These are phyloP conservation scores for Alloteropsis semialata DNA, from an alignment of 176 grass and related monocot genomes.

Conservation along the genomic window DNA sequence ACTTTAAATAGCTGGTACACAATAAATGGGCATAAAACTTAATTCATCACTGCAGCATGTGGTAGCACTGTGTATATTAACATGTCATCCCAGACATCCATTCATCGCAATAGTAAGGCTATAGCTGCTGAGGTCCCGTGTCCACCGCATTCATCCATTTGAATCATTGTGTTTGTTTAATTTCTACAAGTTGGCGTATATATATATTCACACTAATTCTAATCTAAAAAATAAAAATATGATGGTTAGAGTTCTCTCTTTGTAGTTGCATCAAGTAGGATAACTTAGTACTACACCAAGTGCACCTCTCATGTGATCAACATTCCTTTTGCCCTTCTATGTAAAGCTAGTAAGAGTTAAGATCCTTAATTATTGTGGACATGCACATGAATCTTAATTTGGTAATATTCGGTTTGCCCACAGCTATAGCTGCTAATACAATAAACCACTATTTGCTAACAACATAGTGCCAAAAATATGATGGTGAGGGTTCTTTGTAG, in stretches of 20 bases:
- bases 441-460: conserved; percentile 30
- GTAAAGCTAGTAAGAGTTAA: conserved; percentile 13
- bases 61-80: background rate
- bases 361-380: background rate
- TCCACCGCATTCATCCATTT: background rate
- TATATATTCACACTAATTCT: background rate
- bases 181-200: background rate
- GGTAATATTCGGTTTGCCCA: conserved; percentile 18
- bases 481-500: no score
- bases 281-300: background rate
- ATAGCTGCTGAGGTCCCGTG: background rate
- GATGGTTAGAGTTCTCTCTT: no score
- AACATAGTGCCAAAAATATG: conserved; percentile 20
- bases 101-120: conserved; percentile 21
- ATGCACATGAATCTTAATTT: background rate
- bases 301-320: background rate
- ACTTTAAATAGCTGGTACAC: background rate
- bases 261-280: no score
- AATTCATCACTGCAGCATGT: background rate
- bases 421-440: conserved; percentile 23
- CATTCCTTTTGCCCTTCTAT: conserved; percentile 19
- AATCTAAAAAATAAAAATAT: background rate
- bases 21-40: conserved; percentile 31
- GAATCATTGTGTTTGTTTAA: background rate
- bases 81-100: background rate